Evolutionary conservation across 1,284 basidiomycete genomes (phyloP).

Genomic region (Mrakiaceae sp.): DNA sequence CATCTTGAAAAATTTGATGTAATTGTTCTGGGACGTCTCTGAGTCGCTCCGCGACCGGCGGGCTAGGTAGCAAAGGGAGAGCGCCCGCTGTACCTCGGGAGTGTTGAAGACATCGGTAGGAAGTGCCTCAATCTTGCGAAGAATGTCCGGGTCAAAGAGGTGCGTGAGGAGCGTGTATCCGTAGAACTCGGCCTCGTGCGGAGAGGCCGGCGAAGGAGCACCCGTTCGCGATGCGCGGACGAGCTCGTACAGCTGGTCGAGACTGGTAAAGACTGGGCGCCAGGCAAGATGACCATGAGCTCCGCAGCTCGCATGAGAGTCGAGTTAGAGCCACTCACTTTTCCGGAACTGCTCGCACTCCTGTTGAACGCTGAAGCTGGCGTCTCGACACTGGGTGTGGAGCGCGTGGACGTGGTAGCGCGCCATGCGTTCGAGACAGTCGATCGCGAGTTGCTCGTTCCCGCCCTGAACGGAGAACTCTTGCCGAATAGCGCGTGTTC

Average conservation of each 20-base stretch:
- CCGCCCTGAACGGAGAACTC: slow-evolving; percentile 92
- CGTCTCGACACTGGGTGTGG: slow-evolving; percentile 51
- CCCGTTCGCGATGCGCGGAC: slow-evolving; percentile 49
- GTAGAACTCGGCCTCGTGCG: slow-evolving; percentile 87
- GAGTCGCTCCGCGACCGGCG: slow-evolving; percentile 46
- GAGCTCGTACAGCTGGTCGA: slow-evolving; percentile 90
- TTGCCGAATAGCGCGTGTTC: slow-evolving; percentile 78
- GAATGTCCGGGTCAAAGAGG: slow-evolving; percentile 69
- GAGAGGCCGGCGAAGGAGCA: slow-evolving; percentile 21
- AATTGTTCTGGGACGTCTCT: slow-evolving; percentile 42
- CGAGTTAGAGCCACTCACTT: slow-evolving; percentile 42
- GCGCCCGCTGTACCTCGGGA: slow-evolving; percentile 68
- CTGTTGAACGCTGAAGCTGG: slow-evolving; percentile 55
- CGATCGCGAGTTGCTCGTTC: slow-evolving; percentile 64
- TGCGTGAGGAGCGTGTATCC: slow-evolving; percentile 89
- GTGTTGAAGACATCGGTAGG: slow-evolving; percentile 58
- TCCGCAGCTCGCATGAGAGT: background rate
- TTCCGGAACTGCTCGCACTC: slow-evolving; percentile 86
- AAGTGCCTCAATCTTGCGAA: slow-evolving; percentile 58
- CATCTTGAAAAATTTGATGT: slow-evolving; percentile 47
- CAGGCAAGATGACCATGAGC: background rate
- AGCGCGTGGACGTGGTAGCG: slow-evolving; percentile 85
- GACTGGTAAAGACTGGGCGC: slow-evolving; percentile 64
- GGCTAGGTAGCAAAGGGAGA: slow-evolving; percentile 65
- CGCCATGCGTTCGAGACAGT: slow-evolving; percentile 85